phyloP scores from a whole-genome alignment of 108 stramenopile species.

The Pseudonitzschia pungens region DNA sequence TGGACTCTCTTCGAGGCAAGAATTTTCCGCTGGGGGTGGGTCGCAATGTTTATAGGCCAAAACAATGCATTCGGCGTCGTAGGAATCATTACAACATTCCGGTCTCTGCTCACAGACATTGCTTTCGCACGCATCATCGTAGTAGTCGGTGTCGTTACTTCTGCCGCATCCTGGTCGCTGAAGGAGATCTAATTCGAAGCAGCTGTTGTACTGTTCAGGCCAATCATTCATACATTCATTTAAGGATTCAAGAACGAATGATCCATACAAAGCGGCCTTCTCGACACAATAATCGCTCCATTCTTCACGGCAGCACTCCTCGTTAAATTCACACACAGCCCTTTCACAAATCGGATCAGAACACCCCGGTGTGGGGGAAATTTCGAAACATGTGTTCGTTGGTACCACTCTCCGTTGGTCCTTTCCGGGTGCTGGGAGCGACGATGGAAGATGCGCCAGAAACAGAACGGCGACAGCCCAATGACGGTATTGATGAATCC shows the following conservation, averaged over 20 bases:
- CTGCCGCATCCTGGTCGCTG: constrained; percentile 5
- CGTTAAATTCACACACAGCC: neutral
- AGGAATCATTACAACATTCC: constrained; percentile 17
- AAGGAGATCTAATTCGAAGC: neutral
- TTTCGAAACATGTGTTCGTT: constrained; percentile 5
- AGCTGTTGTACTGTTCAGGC: neutral
- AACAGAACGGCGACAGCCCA: too few species aligned
- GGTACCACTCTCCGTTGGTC: too few species aligned
- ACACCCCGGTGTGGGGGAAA: constrained; percentile 12
- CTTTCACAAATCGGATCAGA: neutral
- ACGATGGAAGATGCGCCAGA: too few species aligned
- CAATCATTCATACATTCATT: neutral
- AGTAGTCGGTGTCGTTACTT: neutral
- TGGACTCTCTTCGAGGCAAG: neutral
- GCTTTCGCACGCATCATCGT: neutral
- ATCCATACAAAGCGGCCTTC: neutral
- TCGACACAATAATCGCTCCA: constrained; percentile 1
- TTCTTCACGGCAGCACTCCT: neutral
- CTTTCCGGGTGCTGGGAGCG: too few species aligned
- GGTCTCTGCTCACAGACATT: neutral
- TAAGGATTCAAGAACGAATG: too few species aligned
- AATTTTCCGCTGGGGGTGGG: neutral
- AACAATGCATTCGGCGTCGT: neutral
- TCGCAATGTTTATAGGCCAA: constrained; percentile 2
- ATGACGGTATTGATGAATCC: too few species aligned